These are phyloP conservation scores for Fusarium poae DNA, from an alignment of 2,329 filamentous ascomycete genomes.

Conservation along the genomic window DNA sequence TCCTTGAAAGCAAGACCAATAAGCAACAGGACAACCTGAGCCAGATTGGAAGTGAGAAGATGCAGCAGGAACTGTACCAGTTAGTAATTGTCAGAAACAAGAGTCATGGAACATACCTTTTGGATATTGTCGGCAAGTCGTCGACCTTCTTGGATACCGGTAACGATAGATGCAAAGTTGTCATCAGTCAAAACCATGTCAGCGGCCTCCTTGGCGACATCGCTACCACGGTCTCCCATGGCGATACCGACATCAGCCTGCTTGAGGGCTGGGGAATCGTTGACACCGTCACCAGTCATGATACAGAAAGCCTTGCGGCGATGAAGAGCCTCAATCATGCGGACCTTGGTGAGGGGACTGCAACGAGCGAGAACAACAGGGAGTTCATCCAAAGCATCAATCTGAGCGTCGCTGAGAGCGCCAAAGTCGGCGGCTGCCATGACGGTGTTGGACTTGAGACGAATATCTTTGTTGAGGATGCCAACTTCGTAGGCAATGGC, in stretches of 20 bases:
- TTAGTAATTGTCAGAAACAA: constrained; percentile 26
- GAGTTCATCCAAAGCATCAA: constrained; percentile 71
- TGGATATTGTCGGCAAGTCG: constrained; percentile 80
- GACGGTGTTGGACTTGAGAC: constrained; percentile 59
- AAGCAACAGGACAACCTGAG: constrained; percentile 76
- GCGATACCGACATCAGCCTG: constrained; percentile 81
- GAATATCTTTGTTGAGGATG: constrained; percentile 62
- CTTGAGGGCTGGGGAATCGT: constrained; percentile 79
- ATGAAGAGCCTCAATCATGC: constrained; percentile 80
- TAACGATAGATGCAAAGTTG: constrained; percentile 85
- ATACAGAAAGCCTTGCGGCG: constrained; percentile 76
- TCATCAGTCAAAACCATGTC: constrained; percentile 92
- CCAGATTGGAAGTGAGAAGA: constrained; percentile 76
- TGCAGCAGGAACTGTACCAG: constrained; percentile 68
- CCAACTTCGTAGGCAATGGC: constrained; percentile 75
- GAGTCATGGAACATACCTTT: constrained; percentile 63
- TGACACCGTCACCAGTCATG: constrained; percentile 82
- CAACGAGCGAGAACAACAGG: constrained; percentile 78
- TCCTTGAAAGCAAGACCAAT: constrained; percentile 79
- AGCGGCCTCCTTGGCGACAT: constrained; percentile 83
- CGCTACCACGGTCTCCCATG: constrained; percentile 78
- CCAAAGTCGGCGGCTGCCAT: constrained; percentile 76
- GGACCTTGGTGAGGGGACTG: constrained; percentile 78
- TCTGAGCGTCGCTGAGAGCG: constrained; percentile 69
- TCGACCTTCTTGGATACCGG: constrained; percentile 78